These are phyloP conservation scores for Kwoniella dendrophila DNA, from an alignment of 768 basidiomycete species.

Conservation along the genomic window DNA sequence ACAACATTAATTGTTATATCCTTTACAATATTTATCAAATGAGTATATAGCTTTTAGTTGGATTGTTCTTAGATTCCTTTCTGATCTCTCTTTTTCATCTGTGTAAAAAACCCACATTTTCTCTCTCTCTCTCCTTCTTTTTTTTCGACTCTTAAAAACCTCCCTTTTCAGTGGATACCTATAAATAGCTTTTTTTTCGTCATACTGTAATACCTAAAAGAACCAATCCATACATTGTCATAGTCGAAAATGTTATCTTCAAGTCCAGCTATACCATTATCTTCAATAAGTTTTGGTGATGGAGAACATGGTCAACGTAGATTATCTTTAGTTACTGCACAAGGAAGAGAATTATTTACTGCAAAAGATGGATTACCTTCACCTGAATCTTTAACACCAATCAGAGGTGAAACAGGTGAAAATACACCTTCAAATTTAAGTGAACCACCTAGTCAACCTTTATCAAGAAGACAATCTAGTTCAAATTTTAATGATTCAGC, in stretches of 20 bases:
- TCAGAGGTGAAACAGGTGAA: slow-evolving; percentile 27
- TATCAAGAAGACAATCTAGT: slow-evolving; percentile 20
- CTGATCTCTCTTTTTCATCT: no score
- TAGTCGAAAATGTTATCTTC: slow-evolving; percentile 47
- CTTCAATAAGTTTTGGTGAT: slow-evolving; percentile 41
- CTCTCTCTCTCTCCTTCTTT: not conserved
- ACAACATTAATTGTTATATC: no score
- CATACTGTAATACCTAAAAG: not conserved
- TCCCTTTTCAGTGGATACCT: no score
- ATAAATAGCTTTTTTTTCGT: not conserved
- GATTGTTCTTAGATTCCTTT: no score
- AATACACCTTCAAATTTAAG: slow-evolving; percentile 24
- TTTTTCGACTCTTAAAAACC: no score
- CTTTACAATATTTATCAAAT: no score
- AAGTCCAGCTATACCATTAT: slow-evolving; percentile 49
- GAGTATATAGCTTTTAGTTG: no score
- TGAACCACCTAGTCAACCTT: slow-evolving; percentile 13
- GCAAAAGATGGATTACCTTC: slow-evolving; percentile 48
- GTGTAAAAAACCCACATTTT: no score
- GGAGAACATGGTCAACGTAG: slow-evolving; percentile 33
- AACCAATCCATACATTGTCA: no score
- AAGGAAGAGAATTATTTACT: slow-evolving; percentile 45
- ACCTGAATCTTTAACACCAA: slow-evolving; percentile 48
- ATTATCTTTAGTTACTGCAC: slow-evolving; percentile 45
- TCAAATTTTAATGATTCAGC: no score